Percentiles rank a stretch among this genome's conserved stretches.
phyloP scores from a whole-genome alignment of 192 early-diverging fungal genomes.

The Kickxella alabastrina region DNA sequence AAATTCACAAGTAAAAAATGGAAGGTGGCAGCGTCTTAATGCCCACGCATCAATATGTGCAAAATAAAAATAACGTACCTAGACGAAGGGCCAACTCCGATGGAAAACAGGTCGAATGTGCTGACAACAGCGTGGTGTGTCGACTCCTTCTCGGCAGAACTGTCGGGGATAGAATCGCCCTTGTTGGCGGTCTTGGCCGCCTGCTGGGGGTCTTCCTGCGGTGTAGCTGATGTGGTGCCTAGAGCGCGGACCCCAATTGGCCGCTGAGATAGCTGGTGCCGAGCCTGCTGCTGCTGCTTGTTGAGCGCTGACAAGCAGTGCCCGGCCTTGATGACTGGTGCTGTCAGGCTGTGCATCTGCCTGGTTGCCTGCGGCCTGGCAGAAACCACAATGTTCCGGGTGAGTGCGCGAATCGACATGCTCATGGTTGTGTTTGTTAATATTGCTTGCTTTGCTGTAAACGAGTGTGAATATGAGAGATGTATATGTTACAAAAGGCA shows the following conservation, averaged over 20 bases:
- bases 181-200: conserved; percentile 12
- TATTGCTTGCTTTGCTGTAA: neutral
- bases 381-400: conserved; percentile 16
- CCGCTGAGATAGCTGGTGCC: neutral
- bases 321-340: neutral
- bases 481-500: neutral
- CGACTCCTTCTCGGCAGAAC: conserved; percentile 30
- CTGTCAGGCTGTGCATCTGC: neutral
- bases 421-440: conserved; percentile 33
- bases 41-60: too few species aligned
- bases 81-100: conserved; percentile 93
- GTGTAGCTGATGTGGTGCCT: conserved; percentile 23
- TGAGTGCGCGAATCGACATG: conserved; percentile 12
- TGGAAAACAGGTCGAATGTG: conserved; percentile 93
- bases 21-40: too few species aligned
- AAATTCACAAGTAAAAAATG: neutral
- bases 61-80: conserved; percentile 33
- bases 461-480: neutral
- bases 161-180: conserved; percentile 8
- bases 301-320: neutral
- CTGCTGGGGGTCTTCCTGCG: conserved; percentile 32
- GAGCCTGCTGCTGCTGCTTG: neutral
- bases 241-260: conserved; percentile 9
- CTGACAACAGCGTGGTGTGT: conserved; percentile 81
- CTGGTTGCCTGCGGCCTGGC: conserved; percentile 3